Evolutionary conservation across 1,139 yeast species (phyloP).

Genomic region (Torulaspora globosa): DNA sequence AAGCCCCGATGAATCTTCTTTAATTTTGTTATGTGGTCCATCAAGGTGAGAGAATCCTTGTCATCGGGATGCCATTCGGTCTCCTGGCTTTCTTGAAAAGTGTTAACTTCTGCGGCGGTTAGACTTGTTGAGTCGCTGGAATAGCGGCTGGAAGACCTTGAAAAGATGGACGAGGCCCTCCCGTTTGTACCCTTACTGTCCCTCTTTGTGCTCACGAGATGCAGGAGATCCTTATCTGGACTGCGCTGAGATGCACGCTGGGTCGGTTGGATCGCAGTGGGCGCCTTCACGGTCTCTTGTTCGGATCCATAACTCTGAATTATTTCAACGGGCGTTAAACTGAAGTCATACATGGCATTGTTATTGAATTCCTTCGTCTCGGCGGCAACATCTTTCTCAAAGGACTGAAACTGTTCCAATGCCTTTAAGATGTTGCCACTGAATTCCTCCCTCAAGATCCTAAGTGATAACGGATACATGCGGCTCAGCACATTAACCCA

Average conservation of each 20-base stretch:
- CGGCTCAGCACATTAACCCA: slow-evolving; percentile 22
- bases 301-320: slow-evolving; percentile 26
- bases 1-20: slow-evolving; percentile 20
- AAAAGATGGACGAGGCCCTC: slow-evolving; percentile 2
- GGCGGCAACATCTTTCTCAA: slow-evolving; percentile 16
- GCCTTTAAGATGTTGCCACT: slow-evolving; percentile 14
- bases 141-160: slow-evolving; percentile 19
- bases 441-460: slow-evolving; percentile 3
- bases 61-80: slow-evolving; percentile 2
- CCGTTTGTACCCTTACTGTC: not conserved
- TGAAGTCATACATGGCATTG: slow-evolving; percentile 21
- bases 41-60: slow-evolving; percentile 15
- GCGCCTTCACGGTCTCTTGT: not conserved
- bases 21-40: slow-evolving; percentile 24
- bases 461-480: slow-evolving; percentile 8
- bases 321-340: slow-evolving; percentile 30
- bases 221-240: not conserved
- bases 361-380: slow-evolving; percentile 22
- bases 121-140: slow-evolving; percentile 12
- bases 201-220: slow-evolving; percentile 1
- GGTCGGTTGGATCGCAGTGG: not conserved
- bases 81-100: slow-evolving; percentile 3
- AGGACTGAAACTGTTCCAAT: slow-evolving; percentile 13
- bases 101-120: slow-evolving; percentile 4
- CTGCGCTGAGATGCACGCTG: not conserved